phyloP scores from a whole-genome alignment of 805 yeast genomes.

The Naumovozyma castellii region DNA sequence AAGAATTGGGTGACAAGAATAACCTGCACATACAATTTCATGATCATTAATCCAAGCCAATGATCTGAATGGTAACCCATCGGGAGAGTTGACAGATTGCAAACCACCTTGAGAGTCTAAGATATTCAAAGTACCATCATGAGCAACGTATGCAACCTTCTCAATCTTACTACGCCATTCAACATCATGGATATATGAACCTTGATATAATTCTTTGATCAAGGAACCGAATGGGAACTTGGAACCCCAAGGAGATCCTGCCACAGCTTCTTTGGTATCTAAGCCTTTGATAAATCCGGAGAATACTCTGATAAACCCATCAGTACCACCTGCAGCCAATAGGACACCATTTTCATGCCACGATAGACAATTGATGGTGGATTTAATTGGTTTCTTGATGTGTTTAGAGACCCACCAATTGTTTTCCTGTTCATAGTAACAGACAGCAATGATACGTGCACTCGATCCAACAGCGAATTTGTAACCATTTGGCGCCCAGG shows the following conservation, averaged over 20 bases:
- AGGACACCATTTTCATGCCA: slow-evolving; percentile 94
- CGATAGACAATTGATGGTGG: slow-evolving; percentile 70
- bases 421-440: slow-evolving; percentile 91
- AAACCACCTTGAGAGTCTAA: slow-evolving; percentile 44
- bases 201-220: slow-evolving; percentile 37
- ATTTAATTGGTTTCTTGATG: slow-evolving; percentile 86
- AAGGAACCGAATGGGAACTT: slow-evolving; percentile 89
- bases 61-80: slow-evolving; percentile 68
- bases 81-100: slow-evolving; percentile 21
- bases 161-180: slow-evolving; percentile 75
- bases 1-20: slow-evolving; percentile 81
- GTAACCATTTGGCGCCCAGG: slow-evolving; percentile 91
- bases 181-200: slow-evolving; percentile 90
- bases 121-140: slow-evolving; percentile 75
- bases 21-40: slow-evolving; percentile 80
- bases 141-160: slow-evolving; percentile 70
- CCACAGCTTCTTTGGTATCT: slow-evolving; percentile 47
- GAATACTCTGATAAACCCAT: slow-evolving; percentile 84
- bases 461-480: slow-evolving; percentile 97
- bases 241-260: slow-evolving; percentile 81
- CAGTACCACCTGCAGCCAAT: slow-evolving; percentile 85
- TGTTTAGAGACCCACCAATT: slow-evolving; percentile 99
- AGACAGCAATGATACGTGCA: slow-evolving; percentile 87
- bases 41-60: slow-evolving; percentile 58
- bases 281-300: slow-evolving; percentile 83